These are phyloP conservation scores for Blastomyces percursus DNA, from an alignment of 2,329 filamentous ascomycete species.

Conservation along the genomic window DNA sequence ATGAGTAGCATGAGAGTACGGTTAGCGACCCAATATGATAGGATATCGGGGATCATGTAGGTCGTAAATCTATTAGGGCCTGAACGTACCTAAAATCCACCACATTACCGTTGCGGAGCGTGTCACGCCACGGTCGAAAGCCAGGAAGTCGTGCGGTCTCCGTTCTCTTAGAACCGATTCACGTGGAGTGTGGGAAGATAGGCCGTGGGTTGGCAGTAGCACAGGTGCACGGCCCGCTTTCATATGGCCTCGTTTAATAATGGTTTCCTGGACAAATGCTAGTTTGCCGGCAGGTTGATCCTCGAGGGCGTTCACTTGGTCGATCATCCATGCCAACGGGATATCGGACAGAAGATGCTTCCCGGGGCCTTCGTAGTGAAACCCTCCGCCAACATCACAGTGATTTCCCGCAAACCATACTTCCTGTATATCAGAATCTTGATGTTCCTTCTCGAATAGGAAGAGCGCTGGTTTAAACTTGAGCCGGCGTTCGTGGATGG, in stretches of 20 bases:
- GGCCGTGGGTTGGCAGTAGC: neutral
- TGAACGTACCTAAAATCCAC: constrained; percentile 24
- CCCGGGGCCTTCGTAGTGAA: constrained; percentile 27
- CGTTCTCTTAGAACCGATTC: constrained; percentile 9
- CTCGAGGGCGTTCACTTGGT: constrained; percentile 29
- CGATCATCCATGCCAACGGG: constrained; percentile 44
- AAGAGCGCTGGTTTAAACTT: constrained; percentile 46
- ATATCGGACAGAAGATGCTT: constrained; percentile 38
- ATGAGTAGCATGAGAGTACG: constrained; percentile 3
- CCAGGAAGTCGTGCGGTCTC: constrained; percentile 24
- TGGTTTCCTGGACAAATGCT: constrained; percentile 14
- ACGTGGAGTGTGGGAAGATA: neutral
- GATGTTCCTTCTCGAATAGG: constrained; percentile 16
- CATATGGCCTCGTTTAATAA: constrained; percentile 13
- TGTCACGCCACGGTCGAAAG: constrained; percentile 22
- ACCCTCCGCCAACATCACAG: constrained; percentile 46
- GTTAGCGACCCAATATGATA: no score
- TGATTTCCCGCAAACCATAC: constrained; percentile 48
- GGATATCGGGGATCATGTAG: neutral
- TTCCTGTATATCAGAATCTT: constrained; percentile 37
- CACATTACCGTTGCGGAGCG: constrained; percentile 23
- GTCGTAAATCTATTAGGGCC: neutral
- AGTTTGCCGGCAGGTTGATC: constrained; percentile 17
- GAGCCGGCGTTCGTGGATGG: constrained; percentile 44
- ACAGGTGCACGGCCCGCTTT: constrained; percentile 9